Conservation (phyloP, 805 yeast species). For the Metschnikowia chrysomelidarum region DNA sequence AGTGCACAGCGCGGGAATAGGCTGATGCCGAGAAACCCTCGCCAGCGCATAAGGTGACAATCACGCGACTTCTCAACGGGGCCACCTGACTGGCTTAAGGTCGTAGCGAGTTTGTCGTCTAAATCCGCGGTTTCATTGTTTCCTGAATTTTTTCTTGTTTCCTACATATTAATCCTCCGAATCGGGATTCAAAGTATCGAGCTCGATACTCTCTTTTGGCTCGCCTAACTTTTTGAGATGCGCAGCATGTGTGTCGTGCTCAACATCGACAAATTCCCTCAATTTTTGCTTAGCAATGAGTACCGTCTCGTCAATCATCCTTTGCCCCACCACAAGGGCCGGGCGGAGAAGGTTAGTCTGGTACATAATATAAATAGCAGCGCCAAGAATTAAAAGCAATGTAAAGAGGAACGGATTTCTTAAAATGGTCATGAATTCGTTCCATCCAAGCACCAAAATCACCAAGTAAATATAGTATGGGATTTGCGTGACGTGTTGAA, state of each 20-base stretch:
- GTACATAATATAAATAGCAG: conserved; percentile 65
- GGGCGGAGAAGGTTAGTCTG: conserved; percentile 76
- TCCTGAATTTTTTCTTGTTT: background rate
- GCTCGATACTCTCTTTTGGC: conserved; percentile 18
- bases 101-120: conserved; percentile 3
- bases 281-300: conserved; percentile 58
- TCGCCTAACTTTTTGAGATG: conserved; percentile 17
- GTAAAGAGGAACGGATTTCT: conserved; percentile 83
- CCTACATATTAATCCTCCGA: too few species aligned
- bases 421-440: conserved; percentile 84
- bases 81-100: too few species aligned
- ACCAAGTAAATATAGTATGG: conserved; percentile 80
- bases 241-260: conserved; percentile 28
- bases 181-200: conserved; percentile 15
- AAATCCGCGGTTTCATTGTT: background rate
- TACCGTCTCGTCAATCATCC: conserved; percentile 56
- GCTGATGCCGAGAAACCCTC: too few species aligned
- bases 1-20: too few species aligned
- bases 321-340: conserved; percentile 54
- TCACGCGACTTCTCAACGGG: too few species aligned
- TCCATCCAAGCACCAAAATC: conserved; percentile 85
- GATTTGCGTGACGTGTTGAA: conserved; percentile 72
- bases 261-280: conserved; percentile 58
- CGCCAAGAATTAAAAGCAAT: conserved; percentile 53
- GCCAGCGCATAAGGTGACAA: too few species aligned